These are phyloP conservation scores for Juglanconis oblonga DNA, from an alignment of 2,329 filamentous ascomycete species.

Conservation along the genomic window DNA sequence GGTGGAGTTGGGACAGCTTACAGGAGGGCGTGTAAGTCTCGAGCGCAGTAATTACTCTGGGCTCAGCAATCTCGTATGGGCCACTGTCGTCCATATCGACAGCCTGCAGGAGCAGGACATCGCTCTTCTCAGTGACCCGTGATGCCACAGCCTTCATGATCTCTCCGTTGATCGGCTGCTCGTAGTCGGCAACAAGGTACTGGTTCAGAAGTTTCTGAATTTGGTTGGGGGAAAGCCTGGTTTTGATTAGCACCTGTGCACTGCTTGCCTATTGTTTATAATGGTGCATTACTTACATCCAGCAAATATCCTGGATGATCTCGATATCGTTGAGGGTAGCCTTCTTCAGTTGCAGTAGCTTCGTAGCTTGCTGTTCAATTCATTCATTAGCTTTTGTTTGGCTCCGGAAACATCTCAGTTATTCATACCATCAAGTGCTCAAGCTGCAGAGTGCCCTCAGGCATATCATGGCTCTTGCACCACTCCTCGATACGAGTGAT, in stretches of 20 bases:
- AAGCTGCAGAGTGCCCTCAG: slow-evolving; percentile 92
- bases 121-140: slow-evolving; percentile 95
- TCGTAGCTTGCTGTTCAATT: slow-evolving; percentile 77
- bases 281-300: slow-evolving; percentile 71
- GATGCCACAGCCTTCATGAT: slow-evolving; percentile 99
- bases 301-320: slow-evolving; percentile 99
- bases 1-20: slow-evolving; percentile 43
- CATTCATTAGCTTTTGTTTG: slow-evolving; percentile 29
- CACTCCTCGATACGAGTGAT: slow-evolving; percentile 99
- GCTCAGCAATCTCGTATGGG: slow-evolving; percentile 97
- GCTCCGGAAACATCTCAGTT: background rate
- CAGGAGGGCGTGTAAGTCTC: slow-evolving; percentile 98
- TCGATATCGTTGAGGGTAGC: slow-evolving; percentile 98
- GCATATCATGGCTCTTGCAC: slow-evolving; percentile 99
- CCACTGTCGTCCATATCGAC: slow-evolving; percentile 99
- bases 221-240: slow-evolving; percentile 92
- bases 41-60: slow-evolving; percentile 88
- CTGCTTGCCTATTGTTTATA: background rate
- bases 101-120: slow-evolving; percentile 86
- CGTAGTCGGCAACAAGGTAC: slow-evolving; percentile 97
- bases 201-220: slow-evolving; percentile 99
- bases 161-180: slow-evolving; percentile 98
- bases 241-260: slow-evolving; percentile 1
- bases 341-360: slow-evolving; percentile 97
- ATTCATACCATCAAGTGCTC: slow-evolving; percentile 88